Percentiles rank a stretch among this genome's conserved stretches.
Conservation (phyloP, 306 rosid species). For the Quercus dentata region DNA sequence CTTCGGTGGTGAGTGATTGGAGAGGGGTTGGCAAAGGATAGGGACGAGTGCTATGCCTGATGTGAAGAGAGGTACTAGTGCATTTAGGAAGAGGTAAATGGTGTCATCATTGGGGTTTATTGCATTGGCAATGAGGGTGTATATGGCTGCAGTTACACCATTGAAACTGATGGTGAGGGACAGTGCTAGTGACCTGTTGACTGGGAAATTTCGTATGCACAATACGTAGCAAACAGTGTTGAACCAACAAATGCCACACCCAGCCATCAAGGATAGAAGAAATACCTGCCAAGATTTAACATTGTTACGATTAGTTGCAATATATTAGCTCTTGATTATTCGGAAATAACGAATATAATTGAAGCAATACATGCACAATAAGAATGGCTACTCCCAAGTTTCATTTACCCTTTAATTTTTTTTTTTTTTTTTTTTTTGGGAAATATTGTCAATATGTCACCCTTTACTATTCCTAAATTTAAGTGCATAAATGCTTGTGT, state of each 20-base stretch:
- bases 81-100: conserved; percentile 64
- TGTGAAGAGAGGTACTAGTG: conserved; percentile 56
- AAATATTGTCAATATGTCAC: too few species aligned
- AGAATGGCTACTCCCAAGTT: too few species aligned
- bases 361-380: background rate
- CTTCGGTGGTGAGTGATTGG: conserved; percentile 17
- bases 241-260: conserved; percentile 88
- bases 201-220: conserved; percentile 54
- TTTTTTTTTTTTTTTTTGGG: too few species aligned
- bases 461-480: too few species aligned
- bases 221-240: conserved; percentile 79
- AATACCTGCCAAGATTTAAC: conserved; percentile 47
- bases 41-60: conserved; percentile 49
- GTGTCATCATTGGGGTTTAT: conserved; percentile 41
- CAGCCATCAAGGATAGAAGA: conserved; percentile 68
- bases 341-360: background rate
- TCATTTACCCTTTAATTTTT: too few species aligned
- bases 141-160: conserved; percentile 71
- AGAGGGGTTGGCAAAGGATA: conserved; percentile 39
- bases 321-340: background rate
- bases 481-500: too few species aligned
- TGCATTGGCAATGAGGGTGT: conserved; percentile 66
- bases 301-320: background rate
- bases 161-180: conserved; percentile 73
- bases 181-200: conserved; percentile 63